Conservation (phyloP, 192 early-diverging fungal species). For the Kickxella alabastrina region DNA sequence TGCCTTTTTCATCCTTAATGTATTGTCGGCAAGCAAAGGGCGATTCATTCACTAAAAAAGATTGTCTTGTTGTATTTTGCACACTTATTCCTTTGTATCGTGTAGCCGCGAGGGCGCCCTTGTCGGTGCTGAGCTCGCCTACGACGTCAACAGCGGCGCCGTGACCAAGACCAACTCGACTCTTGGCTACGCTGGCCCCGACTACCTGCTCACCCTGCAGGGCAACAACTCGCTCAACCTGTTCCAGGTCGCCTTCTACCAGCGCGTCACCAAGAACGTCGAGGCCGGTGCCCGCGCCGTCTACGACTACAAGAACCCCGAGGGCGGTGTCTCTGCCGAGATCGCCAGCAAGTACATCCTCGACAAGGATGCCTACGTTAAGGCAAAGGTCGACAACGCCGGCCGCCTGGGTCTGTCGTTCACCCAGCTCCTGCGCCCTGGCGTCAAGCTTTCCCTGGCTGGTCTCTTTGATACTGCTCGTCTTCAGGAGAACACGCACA, state of each 20-base stretch:
- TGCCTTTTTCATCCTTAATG: too few species aligned
- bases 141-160: conserved; percentile 86
- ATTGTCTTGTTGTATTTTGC: background rate
- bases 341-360: conserved; percentile 92
- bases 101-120: conserved; percentile 81
- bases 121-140: conserved; percentile 88
- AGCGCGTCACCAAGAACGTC: conserved; percentile 84
- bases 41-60: too few species aligned
- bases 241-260: conserved; percentile 95
- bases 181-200: conserved; percentile 78
- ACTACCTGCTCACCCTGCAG: conserved; percentile 87
- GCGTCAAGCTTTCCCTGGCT: conserved; percentile 91
- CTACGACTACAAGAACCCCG: conserved; percentile 79
- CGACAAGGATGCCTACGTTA: conserved; percentile 84
- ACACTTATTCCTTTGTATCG: background rate
- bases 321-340: conserved; percentile 76
- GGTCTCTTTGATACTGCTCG: conserved; percentile 93
- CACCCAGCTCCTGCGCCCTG: conserved; percentile 87
- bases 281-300: conserved; percentile 94
- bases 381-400: conserved; percentile 80
- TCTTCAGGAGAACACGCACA: conserved; percentile 91
- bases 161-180: conserved; percentile 87
- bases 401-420: conserved; percentile 91
- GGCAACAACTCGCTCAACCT: conserved; percentile 85
- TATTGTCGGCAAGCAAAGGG: too few species aligned